Evolutionary conservation across 495 filamentous ascomycete genomes (phyloP).

Genomic region (Daldinia grandis): DNA sequence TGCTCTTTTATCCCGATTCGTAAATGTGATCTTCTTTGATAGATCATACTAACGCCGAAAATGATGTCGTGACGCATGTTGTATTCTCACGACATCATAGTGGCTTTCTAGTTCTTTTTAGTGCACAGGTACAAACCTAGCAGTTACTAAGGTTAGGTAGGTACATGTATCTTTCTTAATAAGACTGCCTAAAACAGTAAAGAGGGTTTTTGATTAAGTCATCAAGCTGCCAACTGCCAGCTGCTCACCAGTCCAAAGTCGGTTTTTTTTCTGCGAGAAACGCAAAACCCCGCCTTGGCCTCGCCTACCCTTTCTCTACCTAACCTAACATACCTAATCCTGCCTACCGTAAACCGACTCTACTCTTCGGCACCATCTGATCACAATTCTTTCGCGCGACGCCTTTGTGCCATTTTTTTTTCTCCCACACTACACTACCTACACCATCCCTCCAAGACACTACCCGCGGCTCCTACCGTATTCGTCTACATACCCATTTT

Average conservation of each 20-base stretch:
- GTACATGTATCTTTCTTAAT: too few relatives aligned
- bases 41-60: neutral
- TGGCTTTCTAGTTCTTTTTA: conserved; percentile 6
- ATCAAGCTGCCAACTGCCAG: conserved; percentile 25
- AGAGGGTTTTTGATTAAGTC: neutral
- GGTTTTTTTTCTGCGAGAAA: conserved; percentile 15
- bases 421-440: conserved; percentile 39
- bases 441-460: conserved; percentile 43
- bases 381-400: conserved; percentile 41
- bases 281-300: conserved; percentile 38
- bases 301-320: conserved; percentile 21
- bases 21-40: conserved; percentile 4
- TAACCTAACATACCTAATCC: conserved; percentile 28
- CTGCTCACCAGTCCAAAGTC: conserved; percentile 10
- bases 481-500: conserved; percentile 33
- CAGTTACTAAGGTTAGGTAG: too few relatives aligned
- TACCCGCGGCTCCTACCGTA: conserved; percentile 33
- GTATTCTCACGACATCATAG: conserved; percentile 34
- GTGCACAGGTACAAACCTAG: conserved; percentile 22
- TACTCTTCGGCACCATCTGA: conserved; percentile 10
- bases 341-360: conserved; percentile 17
- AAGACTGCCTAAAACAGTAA: conserved; percentile 17
- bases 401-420: conserved; percentile 36
- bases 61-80: conserved; percentile 35
- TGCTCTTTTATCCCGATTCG: conserved; percentile 9